These are phyloP conservation scores for Asterophora parasitica DNA, from an alignment of 768 basidiomycete species.

Conservation along the genomic window DNA sequence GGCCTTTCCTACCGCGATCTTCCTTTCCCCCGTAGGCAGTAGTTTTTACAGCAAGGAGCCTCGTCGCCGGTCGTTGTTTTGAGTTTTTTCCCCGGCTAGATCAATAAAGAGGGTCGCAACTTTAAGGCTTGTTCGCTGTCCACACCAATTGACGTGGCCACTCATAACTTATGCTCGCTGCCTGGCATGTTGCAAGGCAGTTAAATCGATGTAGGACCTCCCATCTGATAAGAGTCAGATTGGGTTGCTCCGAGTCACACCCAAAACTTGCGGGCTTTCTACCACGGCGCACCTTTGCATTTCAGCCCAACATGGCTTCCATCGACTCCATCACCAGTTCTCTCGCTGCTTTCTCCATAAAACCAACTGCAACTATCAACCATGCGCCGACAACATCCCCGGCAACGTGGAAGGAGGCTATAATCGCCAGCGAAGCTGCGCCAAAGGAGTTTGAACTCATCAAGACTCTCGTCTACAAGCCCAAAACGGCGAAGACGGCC, in stretches of 20 bases:
- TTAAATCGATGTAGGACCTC: constrained; percentile 25
- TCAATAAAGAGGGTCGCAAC: constrained; percentile 15
- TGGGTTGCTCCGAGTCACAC: constrained; percentile 33
- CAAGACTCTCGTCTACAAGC: constrained; percentile 93
- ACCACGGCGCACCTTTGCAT: constrained; percentile 12
- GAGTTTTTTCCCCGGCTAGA: constrained; percentile 14
- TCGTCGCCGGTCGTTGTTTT: background rate
- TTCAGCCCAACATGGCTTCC: constrained; percentile 24
- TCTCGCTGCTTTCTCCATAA: constrained; percentile 51
- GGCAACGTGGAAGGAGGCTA: constrained; percentile 69
- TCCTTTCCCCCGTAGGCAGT: background rate
- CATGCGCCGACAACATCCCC: constrained; percentile 69
- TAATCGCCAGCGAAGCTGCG: constrained; percentile 46
- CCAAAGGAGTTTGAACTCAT: constrained; percentile 66
- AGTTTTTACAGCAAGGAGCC: background rate
- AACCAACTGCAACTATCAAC: constrained; percentile 43
- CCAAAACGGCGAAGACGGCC: constrained; percentile 90
- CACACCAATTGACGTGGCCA: constrained; percentile 7
- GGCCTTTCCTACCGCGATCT: constrained; percentile 2
- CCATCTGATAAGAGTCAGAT: constrained; percentile 36
- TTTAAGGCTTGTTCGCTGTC: constrained; percentile 16
- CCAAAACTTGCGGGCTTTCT: constrained; percentile 20
- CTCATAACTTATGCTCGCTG: constrained; percentile 27
- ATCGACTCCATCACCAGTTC: constrained; percentile 36
- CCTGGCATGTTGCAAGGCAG: constrained; percentile 24